These are phyloP conservation scores for Monascus purpureus DNA, from an alignment of 495 filamentous ascomycete species.

Conservation along the genomic window DNA sequence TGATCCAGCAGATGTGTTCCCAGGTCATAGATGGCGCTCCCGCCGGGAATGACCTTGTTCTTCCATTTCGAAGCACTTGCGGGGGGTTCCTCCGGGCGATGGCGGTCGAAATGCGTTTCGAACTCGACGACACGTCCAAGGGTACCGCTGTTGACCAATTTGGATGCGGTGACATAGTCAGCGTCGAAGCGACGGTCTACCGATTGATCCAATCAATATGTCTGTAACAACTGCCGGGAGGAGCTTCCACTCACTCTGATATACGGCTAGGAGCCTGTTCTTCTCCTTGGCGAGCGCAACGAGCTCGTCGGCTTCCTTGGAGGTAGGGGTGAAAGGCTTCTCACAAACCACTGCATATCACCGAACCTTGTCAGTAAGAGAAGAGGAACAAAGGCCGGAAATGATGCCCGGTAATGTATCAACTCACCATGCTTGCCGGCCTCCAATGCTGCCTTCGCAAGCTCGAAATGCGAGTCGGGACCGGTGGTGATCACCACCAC, in stretches of 20 bases:
- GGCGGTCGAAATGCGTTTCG: conserved; percentile 75
- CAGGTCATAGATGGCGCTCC: conserved; percentile 67
- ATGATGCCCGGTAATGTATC: background rate
- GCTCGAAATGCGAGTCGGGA: conserved; percentile 58
- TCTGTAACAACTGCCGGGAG: background rate
- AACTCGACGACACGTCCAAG: conserved; percentile 63
- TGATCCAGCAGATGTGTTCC: conserved; percentile 80
- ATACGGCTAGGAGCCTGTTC: conserved; percentile 57
- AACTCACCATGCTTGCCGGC: conserved; percentile 56
- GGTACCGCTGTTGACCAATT: conserved; percentile 39
- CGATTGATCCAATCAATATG: background rate
- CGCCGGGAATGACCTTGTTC: conserved; percentile 49
- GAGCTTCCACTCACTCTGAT: conserved; percentile 47
- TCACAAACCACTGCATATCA: conserved; percentile 53
- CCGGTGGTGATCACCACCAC: conserved; percentile 63
- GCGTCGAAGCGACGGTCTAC: conserved; percentile 67
- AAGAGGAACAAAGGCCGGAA: background rate
- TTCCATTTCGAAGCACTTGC: conserved; percentile 50
- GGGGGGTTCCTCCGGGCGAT: conserved; percentile 42
- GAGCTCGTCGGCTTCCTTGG: conserved; percentile 56
- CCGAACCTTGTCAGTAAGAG: background rate
- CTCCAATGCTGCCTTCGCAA: conserved; percentile 52
- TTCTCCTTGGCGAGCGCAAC: conserved; percentile 47
- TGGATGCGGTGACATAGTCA: conserved; percentile 66
- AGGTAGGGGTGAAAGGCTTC: conserved; percentile 74